Evolutionary conservation across 2,329 filamentous ascomycete genomes (phyloP).

Genomic region (Zasmidium cellare): DNA sequence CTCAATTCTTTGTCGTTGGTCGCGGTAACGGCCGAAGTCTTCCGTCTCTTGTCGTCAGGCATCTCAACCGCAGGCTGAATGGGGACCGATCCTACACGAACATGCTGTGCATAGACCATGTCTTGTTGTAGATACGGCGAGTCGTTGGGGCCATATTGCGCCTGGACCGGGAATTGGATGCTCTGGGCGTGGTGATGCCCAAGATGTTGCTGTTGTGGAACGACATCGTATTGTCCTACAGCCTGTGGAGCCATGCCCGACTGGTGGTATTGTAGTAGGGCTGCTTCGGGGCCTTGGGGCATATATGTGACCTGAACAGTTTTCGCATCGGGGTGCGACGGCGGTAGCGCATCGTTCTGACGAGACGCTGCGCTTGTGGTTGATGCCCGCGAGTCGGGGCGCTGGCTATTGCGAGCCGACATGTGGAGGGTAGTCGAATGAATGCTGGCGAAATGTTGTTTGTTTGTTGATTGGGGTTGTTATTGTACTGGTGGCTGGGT

Average conservation of each 20-base stretch:
- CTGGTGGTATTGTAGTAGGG: constrained; percentile 33
- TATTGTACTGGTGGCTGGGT: constrained; percentile 13
- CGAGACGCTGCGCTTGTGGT: constrained; percentile 36
- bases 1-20: constrained; percentile 82
- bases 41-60: constrained; percentile 50
- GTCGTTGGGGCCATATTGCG: constrained; percentile 26
- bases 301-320: constrained; percentile 19
- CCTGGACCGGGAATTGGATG: constrained; percentile 22
- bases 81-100: constrained; percentile 30
- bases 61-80: constrained; percentile 28
- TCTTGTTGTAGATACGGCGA: constrained; percentile 29
- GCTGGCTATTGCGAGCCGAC: constrained; percentile 30
- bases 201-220: constrained; percentile 12
- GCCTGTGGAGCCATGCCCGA: constrained; percentile 28
- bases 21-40: constrained; percentile 66
- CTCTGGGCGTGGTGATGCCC: constrained; percentile 24
- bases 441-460: constrained; percentile 14
- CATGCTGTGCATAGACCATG: constrained; percentile 26
- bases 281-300: constrained; percentile 29
- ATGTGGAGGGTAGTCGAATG: constrained; percentile 24
- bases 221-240: constrained; percentile 22
- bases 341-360: constrained; percentile 22
- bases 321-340: constrained; percentile 26
- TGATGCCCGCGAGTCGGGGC: constrained; percentile 35
- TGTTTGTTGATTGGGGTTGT: constrained; percentile 14